Evolutionary conservation across 202 grass and related monocot species (phyloP).

Genomic region (Bolboschoenoplectus hybrid): DNA sequence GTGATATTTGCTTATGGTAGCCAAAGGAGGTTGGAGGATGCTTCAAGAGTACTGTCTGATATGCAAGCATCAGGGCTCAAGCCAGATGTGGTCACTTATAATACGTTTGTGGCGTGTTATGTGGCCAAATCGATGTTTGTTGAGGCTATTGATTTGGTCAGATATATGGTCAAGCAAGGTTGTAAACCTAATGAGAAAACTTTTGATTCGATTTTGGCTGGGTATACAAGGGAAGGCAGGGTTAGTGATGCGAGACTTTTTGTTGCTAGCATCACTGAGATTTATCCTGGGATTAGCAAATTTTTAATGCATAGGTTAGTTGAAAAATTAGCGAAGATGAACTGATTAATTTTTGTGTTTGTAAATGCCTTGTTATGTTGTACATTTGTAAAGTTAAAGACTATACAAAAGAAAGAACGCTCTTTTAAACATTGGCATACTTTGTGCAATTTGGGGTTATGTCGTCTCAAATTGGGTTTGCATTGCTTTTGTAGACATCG

Average conservation of each 20-base stretch:
- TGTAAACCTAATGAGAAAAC: constrained; percentile 85
- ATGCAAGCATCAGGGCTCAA: constrained; percentile 61
- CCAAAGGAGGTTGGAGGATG: constrained; percentile 70
- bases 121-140: constrained; percentile 66
- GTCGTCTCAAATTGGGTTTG: not conserved
- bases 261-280: constrained; percentile 54
- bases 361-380: not conserved
- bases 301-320: constrained; percentile 47
- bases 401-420: too few relatives aligned
- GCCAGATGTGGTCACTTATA: constrained; percentile 83
- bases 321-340: constrained; percentile 48
- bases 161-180: constrained; percentile 66
- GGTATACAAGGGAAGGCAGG: constrained; percentile 60
- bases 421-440: not conserved
- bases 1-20: constrained; percentile 88
- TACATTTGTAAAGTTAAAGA: not conserved
- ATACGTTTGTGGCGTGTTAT: constrained; percentile 86
- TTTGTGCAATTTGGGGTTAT: not conserved
- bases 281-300: constrained; percentile 70
- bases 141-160: constrained; percentile 72
- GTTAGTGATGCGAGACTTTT: constrained; percentile 38
- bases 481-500: not conserved
- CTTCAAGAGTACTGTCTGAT: constrained; percentile 75
- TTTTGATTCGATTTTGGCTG: constrained; percentile 64
- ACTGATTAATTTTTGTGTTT: constrained; percentile 13